phyloP scores from a whole-genome alignment of 352 stramenopile genomes.

The Phytophthora kernoviae region DNA sequence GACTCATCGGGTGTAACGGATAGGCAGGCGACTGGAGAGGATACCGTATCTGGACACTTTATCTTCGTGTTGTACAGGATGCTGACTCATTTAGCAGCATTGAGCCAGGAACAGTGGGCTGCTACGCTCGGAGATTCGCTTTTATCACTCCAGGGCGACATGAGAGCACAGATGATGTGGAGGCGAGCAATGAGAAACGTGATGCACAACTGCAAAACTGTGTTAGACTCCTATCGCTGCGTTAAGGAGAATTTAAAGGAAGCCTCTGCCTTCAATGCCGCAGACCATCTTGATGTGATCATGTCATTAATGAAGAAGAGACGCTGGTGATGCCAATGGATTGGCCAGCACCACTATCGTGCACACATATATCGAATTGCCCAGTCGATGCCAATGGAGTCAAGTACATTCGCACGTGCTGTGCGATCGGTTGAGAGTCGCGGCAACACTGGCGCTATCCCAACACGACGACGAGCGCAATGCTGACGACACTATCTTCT shows the following conservation, averaged over 20 bases:
- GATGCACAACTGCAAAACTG: slow-evolving; percentile 16
- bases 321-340: neutral
- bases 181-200: slow-evolving; percentile 12
- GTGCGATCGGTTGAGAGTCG: slow-evolving; percentile 29
- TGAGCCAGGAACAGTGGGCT: slow-evolving; percentile 18
- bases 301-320: slow-evolving; percentile 17
- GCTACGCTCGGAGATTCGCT: slow-evolving; percentile 28
- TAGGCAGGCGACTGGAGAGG: slow-evolving; percentile 8
- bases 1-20: slow-evolving; percentile 2
- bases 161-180: slow-evolving; percentile 18
- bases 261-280: slow-evolving; percentile 7
- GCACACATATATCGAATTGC: slow-evolving; percentile 19
- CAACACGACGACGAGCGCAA: slow-evolving; percentile 23
- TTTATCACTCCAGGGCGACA: slow-evolving; percentile 20
- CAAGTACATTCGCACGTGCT: slow-evolving; percentile 23
- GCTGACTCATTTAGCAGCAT: slow-evolving; percentile 25
- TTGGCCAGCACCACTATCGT: neutral
- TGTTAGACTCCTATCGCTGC: slow-evolving; percentile 21
- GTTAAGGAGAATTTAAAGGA: slow-evolving; percentile 7
- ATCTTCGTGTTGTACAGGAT: slow-evolving; percentile 27
- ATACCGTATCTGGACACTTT: slow-evolving; percentile 27
- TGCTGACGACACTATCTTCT: slow-evolving; percentile 23
- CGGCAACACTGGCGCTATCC: slow-evolving; percentile 21
- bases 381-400: slow-evolving; percentile 13
- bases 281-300: slow-evolving; percentile 21